Percentiles rank a stretch among this genome's conserved stretches.
phyloP scores from a whole-genome alignment of 2,329 filamentous ascomycete species.

The Mycosphaerella sp. region DNA sequence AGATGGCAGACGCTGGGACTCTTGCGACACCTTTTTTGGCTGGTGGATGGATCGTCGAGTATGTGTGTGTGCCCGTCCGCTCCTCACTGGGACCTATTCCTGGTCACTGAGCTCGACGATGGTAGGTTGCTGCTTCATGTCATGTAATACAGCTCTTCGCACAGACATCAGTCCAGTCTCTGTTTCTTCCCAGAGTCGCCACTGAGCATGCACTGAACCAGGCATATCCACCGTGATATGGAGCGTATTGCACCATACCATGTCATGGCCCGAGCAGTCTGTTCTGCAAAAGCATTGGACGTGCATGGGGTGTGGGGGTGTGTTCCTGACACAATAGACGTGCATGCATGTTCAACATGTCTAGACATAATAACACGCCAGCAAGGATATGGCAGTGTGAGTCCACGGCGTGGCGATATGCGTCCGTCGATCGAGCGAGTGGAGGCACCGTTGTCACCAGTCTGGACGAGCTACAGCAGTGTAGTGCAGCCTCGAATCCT shows the following conservation, averaged over 20 bases:
- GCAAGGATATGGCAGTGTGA: neutral
- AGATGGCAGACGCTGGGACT: neutral
- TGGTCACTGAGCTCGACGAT: neutral
- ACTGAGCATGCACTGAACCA: neutral
- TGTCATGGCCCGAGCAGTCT: neutral
- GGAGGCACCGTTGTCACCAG: conserved; percentile 1
- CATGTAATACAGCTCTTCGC: conserved; percentile 14
- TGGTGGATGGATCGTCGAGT: neutral
- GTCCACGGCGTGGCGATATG: neutral
- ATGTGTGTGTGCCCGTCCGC: too few species aligned
- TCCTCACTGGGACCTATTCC: conserved; percentile 1
- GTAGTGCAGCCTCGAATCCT: conserved; percentile 3
- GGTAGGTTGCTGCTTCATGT: conserved; percentile 3
- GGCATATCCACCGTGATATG: neutral
- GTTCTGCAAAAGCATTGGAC: neutral
- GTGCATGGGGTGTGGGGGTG: neutral
- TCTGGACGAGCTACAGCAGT: conserved; percentile 17
- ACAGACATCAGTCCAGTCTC: conserved; percentile 3
- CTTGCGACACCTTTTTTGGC: neutral
- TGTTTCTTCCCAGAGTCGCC: neutral
- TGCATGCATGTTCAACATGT: neutral
- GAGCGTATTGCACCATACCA: neutral
- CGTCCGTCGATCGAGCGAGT: neutral
- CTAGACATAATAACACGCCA: neutral
- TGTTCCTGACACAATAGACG: neutral